Base-by-base conservation (phyloP, 1,139 yeast genomes). In the Yamadazyma friedrichii region DNA sequence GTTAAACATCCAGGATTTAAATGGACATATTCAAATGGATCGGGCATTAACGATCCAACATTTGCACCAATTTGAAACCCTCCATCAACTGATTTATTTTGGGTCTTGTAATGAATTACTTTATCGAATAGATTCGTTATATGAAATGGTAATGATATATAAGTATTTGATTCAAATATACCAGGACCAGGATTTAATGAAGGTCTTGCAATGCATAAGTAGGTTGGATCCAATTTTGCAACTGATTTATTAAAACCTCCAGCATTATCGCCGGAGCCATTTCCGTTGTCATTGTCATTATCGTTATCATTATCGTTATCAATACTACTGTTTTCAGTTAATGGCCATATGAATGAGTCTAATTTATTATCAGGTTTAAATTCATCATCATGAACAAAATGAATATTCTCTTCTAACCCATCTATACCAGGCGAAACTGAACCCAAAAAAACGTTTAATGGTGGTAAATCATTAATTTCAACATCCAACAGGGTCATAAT, bases 1-100 rank as follows among this genome's bases (percentile, higher is more conserved):
- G 73, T 58, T 25, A 74, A 48, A 49, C 83, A 78, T 0, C 84
- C 82, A 0, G 84, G 83, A 33, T 74, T 78, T 42, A 77, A 56
- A 50, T 72, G 78, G 15, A 78, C 79, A 36, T 66, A 62, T 43
- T 68, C 67, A 52, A 72, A 78, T 1, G 79, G 77, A 51, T 79
- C 85, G 9, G 78, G 74, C 33, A 59, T 50, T 44, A 80, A 59
- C 0, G 84, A 79, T 46, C 77, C 78, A 24, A 78, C 66, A 39
- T 70, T 69, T 34, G 83, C 80, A 0, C 82, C 84, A 26, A 79
- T 67, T 35, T 79, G 81, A 50, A 76, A 51, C 15, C 71, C 68
- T 10, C 78, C 79, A 34, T 75, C 79, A 36, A 64, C 58, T 27
- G 64, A 62, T 40, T 66, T 70, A 40, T 61, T 51, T 41, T 57